Evolutionary conservation across 2,329 filamentous ascomycete species (phyloP).

Genomic region (Talaromyces amestolkiae): DNA sequence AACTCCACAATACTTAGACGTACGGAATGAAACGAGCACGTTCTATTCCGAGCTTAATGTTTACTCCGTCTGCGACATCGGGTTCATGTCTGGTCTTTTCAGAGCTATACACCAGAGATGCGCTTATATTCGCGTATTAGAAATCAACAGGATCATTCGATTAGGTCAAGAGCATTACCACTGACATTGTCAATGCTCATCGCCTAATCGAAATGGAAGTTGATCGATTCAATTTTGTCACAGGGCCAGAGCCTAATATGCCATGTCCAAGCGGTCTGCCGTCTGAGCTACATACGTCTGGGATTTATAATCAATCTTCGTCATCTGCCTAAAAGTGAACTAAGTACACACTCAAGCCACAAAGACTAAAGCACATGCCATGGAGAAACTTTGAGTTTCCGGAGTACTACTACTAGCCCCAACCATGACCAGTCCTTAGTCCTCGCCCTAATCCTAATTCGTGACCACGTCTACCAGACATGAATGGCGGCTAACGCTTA

Average conservation of each 20-base stretch:
- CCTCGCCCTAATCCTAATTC: neutral
- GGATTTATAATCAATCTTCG: neutral
- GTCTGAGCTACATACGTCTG: neutral
- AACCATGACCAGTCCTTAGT: neutral
- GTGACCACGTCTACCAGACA: neutral
- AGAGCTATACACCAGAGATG: neutral
- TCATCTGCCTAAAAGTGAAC: neutral
- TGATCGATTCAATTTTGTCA: neutral
- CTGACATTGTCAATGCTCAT: neutral
- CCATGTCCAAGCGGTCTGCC: neutral
- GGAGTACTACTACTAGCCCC: neutral
- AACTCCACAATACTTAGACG: neutral
- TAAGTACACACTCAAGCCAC: neutral
- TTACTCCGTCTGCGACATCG: conserved; percentile 1
- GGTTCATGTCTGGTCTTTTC: neutral
- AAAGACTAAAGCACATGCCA: neutral
- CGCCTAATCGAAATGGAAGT: neutral
- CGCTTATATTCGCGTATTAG: neutral
- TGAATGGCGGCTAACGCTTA: neutral
- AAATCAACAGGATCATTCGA: neutral
- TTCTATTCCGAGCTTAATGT: neutral
- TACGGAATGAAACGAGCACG: neutral
- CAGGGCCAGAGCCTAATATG: neutral
- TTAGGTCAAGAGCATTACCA: neutral
- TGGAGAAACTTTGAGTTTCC: neutral